A percentile compares a stretch with the other conserved stretches of the same genome.
Evolutionary conservation across 2,329 filamentous ascomycete genomes (phyloP).

Genomic region (Epichloe sp.): DNA sequence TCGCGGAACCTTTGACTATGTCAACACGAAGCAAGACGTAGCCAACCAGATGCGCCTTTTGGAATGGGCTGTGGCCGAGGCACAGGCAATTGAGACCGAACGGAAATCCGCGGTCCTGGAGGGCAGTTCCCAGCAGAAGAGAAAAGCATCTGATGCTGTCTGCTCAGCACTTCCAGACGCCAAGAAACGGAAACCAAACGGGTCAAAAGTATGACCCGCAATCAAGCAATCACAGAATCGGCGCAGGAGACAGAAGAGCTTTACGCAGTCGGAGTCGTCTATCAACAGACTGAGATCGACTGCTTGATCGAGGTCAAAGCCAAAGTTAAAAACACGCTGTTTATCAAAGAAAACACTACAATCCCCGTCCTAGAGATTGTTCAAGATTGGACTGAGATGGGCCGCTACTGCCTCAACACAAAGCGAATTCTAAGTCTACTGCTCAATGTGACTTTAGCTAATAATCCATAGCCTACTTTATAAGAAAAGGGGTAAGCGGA

Average conservation of each 20-base stretch:
- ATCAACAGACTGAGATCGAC: too few species aligned
- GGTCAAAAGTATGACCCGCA: background rate
- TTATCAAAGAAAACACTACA: too few species aligned
- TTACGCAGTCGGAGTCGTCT: background rate
- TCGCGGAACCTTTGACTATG: conserved; percentile 3
- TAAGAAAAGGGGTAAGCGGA: too few species aligned
- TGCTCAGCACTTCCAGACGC: background rate
- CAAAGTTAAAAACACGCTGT: too few species aligned
- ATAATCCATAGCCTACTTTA: too few species aligned
- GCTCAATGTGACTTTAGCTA: too few species aligned
- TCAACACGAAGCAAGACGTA: conserved; percentile 7
- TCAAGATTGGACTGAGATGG: too few species aligned
- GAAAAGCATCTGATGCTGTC: background rate
- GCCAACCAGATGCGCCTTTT: conserved; percentile 10
- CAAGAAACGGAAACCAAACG: conserved; percentile 1
- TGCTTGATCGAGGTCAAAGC: too few species aligned
- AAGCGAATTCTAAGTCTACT: too few species aligned
- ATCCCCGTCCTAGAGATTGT: too few species aligned
- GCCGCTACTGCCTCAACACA: too few species aligned
- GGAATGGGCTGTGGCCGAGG: conserved; percentile 15
- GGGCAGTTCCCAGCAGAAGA: background rate
- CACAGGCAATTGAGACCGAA: conserved; percentile 8
- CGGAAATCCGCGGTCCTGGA: background rate
- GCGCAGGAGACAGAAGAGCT: background rate
- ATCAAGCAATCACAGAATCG: background rate